These are phyloP conservation scores for Halophytophthora batemanensis DNA, from an alignment of 352 stramenopile species.

Conservation along the genomic window DNA sequence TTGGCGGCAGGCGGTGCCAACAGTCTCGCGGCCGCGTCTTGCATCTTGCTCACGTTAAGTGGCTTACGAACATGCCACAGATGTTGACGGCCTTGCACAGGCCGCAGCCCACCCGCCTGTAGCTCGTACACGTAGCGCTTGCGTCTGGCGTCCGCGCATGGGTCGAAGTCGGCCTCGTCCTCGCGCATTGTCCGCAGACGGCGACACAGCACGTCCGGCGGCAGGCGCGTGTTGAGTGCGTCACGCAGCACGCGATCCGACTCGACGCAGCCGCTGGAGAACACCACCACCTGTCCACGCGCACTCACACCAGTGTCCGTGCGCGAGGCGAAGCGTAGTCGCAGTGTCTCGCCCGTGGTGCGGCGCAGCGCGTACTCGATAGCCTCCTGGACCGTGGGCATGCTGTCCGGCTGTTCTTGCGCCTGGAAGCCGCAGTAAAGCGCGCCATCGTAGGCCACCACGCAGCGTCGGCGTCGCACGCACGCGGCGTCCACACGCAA, in stretches of 20 bases:
- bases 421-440: slow-evolving; percentile 80
- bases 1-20: slow-evolving; percentile 28
- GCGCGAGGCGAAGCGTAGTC: slow-evolving; percentile 85
- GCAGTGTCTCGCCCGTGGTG: slow-evolving; percentile 67
- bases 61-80: slow-evolving; percentile 60
- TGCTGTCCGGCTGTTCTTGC: slow-evolving; percentile 45
- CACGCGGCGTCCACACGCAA: slow-evolving; percentile 28
- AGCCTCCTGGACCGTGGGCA: slow-evolving; percentile 67
- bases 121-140: slow-evolving; percentile 76
- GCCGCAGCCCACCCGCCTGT: slow-evolving; percentile 44
- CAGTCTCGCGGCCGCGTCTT: slow-evolving; percentile 30
- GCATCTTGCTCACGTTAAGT: slow-evolving; percentile 58
- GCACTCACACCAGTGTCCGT: slow-evolving; percentile 94
- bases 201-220: slow-evolving; percentile 53
- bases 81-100: slow-evolving; percentile 41
- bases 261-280: slow-evolving; percentile 65
- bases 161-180: slow-evolving; percentile 39
- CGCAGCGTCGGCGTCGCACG: slow-evolving; percentile 29
- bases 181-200: slow-evolving; percentile 22
- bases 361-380: slow-evolving; percentile 70
- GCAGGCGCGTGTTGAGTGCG: slow-evolving; percentile 72
- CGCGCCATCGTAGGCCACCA: slow-evolving; percentile 77
- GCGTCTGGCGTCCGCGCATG: slow-evolving; percentile 36
- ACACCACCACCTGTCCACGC: slow-evolving; percentile 87
- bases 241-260: slow-evolving; percentile 48